These are phyloP conservation scores for Candida succiphila DNA, from an alignment of 805 yeast species.

Conservation along the genomic window DNA sequence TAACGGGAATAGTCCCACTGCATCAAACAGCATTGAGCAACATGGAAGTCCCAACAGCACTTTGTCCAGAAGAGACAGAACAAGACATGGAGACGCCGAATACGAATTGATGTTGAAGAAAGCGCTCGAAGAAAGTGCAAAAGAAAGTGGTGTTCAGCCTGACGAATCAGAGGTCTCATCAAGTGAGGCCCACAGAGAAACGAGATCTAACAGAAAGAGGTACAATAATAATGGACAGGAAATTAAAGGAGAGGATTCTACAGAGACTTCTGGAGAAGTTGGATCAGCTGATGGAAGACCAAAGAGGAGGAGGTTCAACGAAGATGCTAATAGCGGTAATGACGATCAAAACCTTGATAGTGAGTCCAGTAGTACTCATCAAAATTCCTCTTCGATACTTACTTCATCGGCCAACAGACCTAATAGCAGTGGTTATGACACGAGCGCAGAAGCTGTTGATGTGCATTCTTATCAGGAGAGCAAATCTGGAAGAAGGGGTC, in stretches of 20 bases:
- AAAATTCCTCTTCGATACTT: no score
- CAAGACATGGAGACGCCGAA: slow-evolving; percentile 21
- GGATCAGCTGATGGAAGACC: no score
- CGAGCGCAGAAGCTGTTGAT: no score
- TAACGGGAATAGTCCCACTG: neutral
- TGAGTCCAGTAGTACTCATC: no score
- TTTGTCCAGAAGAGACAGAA: slow-evolving; percentile 14
- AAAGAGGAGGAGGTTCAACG: no score
- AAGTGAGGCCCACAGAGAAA: slow-evolving; percentile 10
- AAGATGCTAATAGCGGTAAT: no score
- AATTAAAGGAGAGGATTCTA: slow-evolving; percentile 1
- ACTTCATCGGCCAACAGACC: no score
- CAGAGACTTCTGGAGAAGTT: no score
- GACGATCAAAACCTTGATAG: no score
- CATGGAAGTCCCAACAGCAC: neutral
- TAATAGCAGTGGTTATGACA: no score
- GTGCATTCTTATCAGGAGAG: no score
- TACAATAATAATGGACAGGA: slow-evolving; percentile 2
- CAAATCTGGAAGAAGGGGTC: no score
- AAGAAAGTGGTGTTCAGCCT: slow-evolving; percentile 32
- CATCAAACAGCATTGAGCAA: neutral
- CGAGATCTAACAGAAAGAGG: slow-evolving; percentile 15
- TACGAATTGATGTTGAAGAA: slow-evolving; percentile 26
- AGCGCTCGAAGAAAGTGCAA: slow-evolving; percentile 49
- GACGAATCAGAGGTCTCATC: slow-evolving; percentile 24